phyloP scores from a whole-genome alignment of 257 asterid genomes.

The Ligustrum vulgare region DNA sequence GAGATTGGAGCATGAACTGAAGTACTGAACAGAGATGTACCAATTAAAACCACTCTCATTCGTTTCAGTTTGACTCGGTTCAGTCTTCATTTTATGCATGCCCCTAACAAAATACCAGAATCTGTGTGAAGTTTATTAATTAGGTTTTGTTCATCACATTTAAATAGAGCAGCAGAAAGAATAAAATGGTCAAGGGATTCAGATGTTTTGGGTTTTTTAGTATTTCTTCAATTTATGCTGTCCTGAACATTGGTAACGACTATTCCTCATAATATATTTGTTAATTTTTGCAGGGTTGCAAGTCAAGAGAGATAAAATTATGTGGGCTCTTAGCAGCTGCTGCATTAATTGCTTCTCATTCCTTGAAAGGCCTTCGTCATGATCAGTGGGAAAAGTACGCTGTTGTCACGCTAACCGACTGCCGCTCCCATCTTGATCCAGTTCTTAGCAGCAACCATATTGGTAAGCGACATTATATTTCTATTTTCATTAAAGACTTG shows the following conservation, averaged over 20 bases:
- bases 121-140: not conserved
- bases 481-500: not conserved
- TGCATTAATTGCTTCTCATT: slow-evolving; percentile 56
- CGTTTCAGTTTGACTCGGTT: not conserved
- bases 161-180: not conserved
- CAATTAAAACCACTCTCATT: no score
- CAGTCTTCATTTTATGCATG: not conserved
- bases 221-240: not conserved
- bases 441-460: slow-evolving; percentile 50
- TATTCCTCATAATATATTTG: slow-evolving; percentile 15
- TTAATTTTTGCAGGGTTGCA: slow-evolving; percentile 56
- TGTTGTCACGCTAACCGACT: slow-evolving; percentile 64
- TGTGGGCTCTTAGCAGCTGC: slow-evolving; percentile 65
- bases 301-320: slow-evolving; percentile 50
- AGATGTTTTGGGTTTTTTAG: not conserved
- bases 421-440: slow-evolving; percentile 85
- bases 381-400: slow-evolving; percentile 73
- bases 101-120: not conserved
- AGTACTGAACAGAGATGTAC: no score
- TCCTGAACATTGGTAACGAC: not conserved
- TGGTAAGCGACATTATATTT: slow-evolving; percentile 43
- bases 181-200: not conserved
- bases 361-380: slow-evolving; percentile 48
- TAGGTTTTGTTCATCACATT: not conserved
- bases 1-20: no score